A percentile compares a stretch with the other conserved stretches of the same genome.
Evolutionary conservation across 345 rosid genomes (phyloP).

Genomic region (Boechera retrofracta): DNA sequence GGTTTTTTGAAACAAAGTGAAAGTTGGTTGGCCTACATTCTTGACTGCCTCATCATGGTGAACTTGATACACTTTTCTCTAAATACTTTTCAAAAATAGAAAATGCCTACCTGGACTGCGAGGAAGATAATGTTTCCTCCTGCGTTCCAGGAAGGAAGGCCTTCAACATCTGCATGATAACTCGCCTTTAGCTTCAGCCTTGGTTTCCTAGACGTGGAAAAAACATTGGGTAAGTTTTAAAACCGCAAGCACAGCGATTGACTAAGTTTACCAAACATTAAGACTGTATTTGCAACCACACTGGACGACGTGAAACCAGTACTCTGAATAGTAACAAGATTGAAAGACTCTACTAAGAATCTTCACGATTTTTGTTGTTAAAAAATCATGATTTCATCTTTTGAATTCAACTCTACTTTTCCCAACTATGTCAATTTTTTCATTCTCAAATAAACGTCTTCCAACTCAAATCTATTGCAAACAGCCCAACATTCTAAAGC

Average conservation of each 20-base stretch:
- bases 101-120: slow-evolving; percentile 51
- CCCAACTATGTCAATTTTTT: neutral
- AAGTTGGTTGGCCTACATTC: neutral
- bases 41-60: slow-evolving; percentile 1
- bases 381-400: neutral
- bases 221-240: slow-evolving; percentile 34
- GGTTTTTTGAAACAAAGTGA: neutral
- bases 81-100: neutral
- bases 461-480: neutral
- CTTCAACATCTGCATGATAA: slow-evolving; percentile 60
- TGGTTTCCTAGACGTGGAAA: slow-evolving; percentile 15
- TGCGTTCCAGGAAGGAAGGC: slow-evolving; percentile 55
- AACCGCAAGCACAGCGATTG: slow-evolving; percentile 19
- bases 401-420: neutral
- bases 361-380: neutral
- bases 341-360: neutral
- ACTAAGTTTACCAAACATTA: slow-evolving; percentile 5
- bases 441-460: neutral
- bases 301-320: neutral
- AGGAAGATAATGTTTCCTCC: slow-evolving; percentile 46
- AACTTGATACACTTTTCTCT: neutral
- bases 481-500: neutral
- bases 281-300: slow-evolving; percentile 9
- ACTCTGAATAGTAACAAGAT: neutral
- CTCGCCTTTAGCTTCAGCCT: slow-evolving; percentile 23